These are phyloP conservation scores for Bullera alba DNA, from an alignment of 768 basidiomycete genomes.

Conservation along the genomic window DNA sequence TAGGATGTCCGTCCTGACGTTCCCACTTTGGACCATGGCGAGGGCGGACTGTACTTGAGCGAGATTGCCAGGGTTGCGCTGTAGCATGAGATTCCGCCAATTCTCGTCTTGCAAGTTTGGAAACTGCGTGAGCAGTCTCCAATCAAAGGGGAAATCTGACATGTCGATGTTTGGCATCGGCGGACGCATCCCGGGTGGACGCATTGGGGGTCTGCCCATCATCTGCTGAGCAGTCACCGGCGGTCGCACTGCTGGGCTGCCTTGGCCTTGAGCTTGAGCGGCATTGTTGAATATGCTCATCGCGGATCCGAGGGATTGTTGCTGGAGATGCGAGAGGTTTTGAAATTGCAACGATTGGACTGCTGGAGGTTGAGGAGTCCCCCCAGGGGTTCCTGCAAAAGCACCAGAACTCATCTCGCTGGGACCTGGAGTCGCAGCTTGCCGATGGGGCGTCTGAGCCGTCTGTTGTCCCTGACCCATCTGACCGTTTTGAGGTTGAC, in stretches of 20 bases:
- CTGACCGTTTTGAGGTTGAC: no score
- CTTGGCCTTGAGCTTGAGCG: slow-evolving; percentile 15
- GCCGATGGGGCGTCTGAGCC: no score
- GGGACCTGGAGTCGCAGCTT: no score
- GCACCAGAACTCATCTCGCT: no score
- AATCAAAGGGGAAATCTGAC: slow-evolving; percentile 42
- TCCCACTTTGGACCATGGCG: slow-evolving; percentile 14
- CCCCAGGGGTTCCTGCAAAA: no score
- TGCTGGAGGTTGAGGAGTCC: slow-evolving; percentile 3
- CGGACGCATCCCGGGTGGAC: slow-evolving; percentile 1
- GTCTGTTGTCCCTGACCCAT: no score
- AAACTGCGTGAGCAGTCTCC: slow-evolving; percentile 22
- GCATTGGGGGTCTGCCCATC: background rate
- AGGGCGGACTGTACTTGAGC: slow-evolving; percentile 14
- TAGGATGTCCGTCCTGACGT: slow-evolving; percentile 20
- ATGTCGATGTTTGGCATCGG: slow-evolving; percentile 21
- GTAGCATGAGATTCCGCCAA: slow-evolving; percentile 18
- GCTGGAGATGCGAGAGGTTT: slow-evolving; percentile 14
- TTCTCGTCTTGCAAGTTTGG: slow-evolving; percentile 13
- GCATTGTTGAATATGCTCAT: slow-evolving; percentile 24
- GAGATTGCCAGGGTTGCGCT: slow-evolving; percentile 22
- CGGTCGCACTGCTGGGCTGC: background rate
- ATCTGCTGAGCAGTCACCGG: background rate
- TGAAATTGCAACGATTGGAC: slow-evolving; percentile 1
- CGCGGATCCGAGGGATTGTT: slow-evolving; percentile 24